phyloP scores from a whole-genome alignment of 1,284 basidiomycete species.

The Apiotrichum brassicae region DNA sequence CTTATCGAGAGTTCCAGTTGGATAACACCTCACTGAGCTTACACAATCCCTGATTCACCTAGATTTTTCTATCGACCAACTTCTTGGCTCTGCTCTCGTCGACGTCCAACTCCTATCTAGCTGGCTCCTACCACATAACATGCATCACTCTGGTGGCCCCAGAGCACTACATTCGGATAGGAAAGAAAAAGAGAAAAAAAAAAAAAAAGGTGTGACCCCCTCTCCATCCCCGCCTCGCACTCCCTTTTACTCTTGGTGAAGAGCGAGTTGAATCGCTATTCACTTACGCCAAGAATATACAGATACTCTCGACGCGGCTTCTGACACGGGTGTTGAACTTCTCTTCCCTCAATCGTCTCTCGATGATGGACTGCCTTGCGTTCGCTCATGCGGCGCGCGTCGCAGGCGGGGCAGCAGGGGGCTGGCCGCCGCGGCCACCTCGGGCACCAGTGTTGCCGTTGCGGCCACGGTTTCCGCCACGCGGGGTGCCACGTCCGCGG shows the following conservation, averaged over 20 bases:
- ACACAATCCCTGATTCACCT: too few species aligned
- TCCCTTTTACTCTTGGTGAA: conserved; percentile 8
- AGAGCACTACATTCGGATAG: conserved; percentile 6
- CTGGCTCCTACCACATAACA: neutral
- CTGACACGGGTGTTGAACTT: conserved; percentile 2
- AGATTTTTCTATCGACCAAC: too few species aligned
- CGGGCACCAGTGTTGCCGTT: conserved; percentile 1
- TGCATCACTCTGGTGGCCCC: conserved; percentile 11
- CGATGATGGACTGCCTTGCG: too few species aligned
- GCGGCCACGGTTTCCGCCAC: conserved; percentile 2
- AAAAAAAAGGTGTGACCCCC: conserved; percentile 5
- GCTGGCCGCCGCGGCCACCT: conserved; percentile 1
- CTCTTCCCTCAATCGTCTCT: too few species aligned
- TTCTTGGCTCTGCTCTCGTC: too few species aligned
- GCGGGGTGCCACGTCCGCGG: neutral
- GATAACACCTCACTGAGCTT: too few species aligned
- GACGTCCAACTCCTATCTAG: neutral
- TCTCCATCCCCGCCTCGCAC: conserved; percentile 8
- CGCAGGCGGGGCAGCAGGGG: neutral
- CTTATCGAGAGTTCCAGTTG: too few species aligned
- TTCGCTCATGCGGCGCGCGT: too few species aligned
- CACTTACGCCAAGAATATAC: conserved; percentile 8
- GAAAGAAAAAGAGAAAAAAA: neutral
- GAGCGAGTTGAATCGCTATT: conserved; percentile 16
- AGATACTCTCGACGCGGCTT: neutral